Evolutionary conservation across 495 filamentous ascomycete species (phyloP), one percentile per base, ranked within the genome.

Genomic region (Xylaria palmicola): DNA sequence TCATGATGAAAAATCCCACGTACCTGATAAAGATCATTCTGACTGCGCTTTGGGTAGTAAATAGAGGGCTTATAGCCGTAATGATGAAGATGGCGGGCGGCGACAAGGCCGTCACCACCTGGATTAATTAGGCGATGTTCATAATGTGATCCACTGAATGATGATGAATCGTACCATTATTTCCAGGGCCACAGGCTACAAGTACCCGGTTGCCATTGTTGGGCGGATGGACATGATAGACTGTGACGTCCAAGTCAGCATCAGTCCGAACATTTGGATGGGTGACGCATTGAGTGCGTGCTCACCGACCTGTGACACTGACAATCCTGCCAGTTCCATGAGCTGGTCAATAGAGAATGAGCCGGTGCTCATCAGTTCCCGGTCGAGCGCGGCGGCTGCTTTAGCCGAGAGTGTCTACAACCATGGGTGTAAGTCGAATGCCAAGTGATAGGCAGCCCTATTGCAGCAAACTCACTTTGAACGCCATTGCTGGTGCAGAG

Each of bases 261-360:
- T 12, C 3, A 24, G 27, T 0, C 15, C 22, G 39, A 24, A 10
- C 29, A 30, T 12, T 30, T 26, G 20, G 37, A 32, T 26, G 24
- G 6, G 2, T 26, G 24, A 41, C 43, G 30, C 19, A 15, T 55
- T 20, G 34, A 17, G 17, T 39, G 26, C 9, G 12, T 20, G 68
- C 77, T 44, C 66, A 93, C 93, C 88, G 47, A 89, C 93, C 83
- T 98, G 92, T 5, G 93, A 92, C 3, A 98, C 94, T 1, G 93
- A 92, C 1, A 97, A 79, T 0, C 94, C 94, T 30, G 94, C 94
- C 2, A 98, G 78, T 70, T 98, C 94, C 94, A 98, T 98, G 53
- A 98, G 79, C 72, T 98, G 94, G 74, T 98, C 94, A 40, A 98
- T 81, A 3, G 92, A 96, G 78, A 93, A 98, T 20, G 89, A 94